phyloP scores from a whole-genome alignment of 805 yeast species.

The Myxozyma neotropica region DNA sequence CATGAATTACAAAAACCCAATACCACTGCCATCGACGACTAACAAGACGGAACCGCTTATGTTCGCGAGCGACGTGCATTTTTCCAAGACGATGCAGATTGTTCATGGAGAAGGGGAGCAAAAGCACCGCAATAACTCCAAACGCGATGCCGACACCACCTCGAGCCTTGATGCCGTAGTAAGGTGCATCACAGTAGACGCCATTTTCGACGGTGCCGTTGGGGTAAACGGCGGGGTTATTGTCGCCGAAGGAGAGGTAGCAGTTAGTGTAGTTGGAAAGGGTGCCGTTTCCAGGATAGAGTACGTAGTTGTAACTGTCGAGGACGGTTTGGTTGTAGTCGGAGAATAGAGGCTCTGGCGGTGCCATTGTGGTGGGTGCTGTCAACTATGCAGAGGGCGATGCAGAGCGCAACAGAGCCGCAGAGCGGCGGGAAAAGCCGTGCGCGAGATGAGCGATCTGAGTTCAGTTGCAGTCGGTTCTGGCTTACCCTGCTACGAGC shows the following conservation, averaged over 20 bases:
- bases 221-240: slow-evolving; percentile 31
- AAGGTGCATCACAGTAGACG: slow-evolving; percentile 37
- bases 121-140: slow-evolving; percentile 30
- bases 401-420: not conserved
- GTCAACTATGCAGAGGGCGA: not conserved
- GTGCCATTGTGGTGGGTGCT: slow-evolving; percentile 6
- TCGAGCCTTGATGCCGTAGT: slow-evolving; percentile 33
- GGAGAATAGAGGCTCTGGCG: slow-evolving; percentile 31
- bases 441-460: too few relatives aligned
- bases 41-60: slow-evolving; percentile 33
- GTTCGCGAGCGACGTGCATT: slow-evolving; percentile 29
- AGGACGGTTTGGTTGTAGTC: slow-evolving; percentile 36
- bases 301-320: slow-evolving; percentile 29
- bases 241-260: slow-evolving; percentile 37
- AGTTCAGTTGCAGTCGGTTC: too few relatives aligned
- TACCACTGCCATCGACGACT: slow-evolving; percentile 41
- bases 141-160: slow-evolving; percentile 38
- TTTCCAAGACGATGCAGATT: slow-evolving; percentile 38
- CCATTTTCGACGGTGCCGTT: slow-evolving; percentile 37
- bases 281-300: slow-evolving; percentile 39
- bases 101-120: slow-evolving; percentile 37
- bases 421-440: not conserved
- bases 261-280: slow-evolving; percentile 39
- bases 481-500: too few relatives aligned
- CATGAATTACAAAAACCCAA: slow-evolving; percentile 38